phyloP scores from a whole-genome alignment of 2,329 filamentous ascomycete genomes.

The Ophiostoma ulmi region DNA sequence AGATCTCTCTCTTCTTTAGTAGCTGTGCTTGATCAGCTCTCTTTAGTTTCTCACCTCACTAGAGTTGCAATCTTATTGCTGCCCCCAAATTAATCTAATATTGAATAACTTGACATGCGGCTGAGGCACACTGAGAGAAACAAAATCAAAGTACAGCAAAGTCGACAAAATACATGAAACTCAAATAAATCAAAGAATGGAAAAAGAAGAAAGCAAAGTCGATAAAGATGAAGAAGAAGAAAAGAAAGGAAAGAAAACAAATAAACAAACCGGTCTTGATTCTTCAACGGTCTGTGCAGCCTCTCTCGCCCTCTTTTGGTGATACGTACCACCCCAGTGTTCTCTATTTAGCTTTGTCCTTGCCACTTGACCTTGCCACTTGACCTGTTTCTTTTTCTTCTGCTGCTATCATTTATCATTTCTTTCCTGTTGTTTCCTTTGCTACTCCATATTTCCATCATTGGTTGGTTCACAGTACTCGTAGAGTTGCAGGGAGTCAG shows the following conservation, averaged over 20 bases:
- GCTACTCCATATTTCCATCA: not conserved
- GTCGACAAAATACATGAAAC: too few relatives aligned
- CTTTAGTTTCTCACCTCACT: not conserved
- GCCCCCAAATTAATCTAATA: not conserved
- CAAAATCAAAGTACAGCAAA: not conserved
- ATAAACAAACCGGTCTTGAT: not conserved
- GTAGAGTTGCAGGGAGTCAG: not conserved
- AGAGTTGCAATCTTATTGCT: not conserved
- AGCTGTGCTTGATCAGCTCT: not conserved
- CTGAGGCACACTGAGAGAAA: not conserved
- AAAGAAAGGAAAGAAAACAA: not conserved
- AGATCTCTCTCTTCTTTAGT: not conserved
- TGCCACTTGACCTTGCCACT: not conserved
- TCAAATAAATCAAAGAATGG: not conserved
- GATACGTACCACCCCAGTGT: not conserved
- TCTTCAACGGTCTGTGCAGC: conserved; percentile 10
- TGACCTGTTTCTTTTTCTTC: not conserved
- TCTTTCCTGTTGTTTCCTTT: not conserved
- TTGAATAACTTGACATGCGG: not conserved
- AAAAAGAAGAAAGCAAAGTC: not conserved
- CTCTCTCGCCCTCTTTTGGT: not conserved
- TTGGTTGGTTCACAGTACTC: not conserved
- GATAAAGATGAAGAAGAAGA: not conserved
- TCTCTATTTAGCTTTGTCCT: not conserved
- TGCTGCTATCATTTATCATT: not conserved